These are phyloP conservation scores for Chalciporus piperatus DNA, from an alignment of 768 basidiomycete species.

Conservation along the genomic window DNA sequence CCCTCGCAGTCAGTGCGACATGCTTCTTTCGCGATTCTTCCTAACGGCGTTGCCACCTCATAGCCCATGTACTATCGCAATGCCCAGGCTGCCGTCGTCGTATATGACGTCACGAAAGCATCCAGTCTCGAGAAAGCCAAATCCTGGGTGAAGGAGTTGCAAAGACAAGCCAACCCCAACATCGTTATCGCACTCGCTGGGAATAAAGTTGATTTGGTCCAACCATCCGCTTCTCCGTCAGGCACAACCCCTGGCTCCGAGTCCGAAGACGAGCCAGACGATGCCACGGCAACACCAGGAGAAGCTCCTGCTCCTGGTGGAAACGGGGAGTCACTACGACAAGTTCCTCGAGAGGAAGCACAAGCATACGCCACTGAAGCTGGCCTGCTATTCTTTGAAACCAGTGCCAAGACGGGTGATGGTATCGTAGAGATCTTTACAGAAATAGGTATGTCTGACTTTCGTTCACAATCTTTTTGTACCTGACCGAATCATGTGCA, in stretches of 20 bases:
- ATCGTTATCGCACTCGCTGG: slow-evolving; percentile 98
- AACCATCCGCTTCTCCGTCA: slow-evolving; percentile 54
- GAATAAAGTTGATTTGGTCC: slow-evolving; percentile 93
- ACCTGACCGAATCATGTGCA: slow-evolving; percentile 25
- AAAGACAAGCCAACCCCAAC: slow-evolving; percentile 97
- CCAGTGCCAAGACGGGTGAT: slow-evolving; percentile 95
- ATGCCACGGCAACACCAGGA: slow-evolving; percentile 86
- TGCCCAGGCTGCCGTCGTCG: slow-evolving; percentile 96
- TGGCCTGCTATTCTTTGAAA: slow-evolving; percentile 95
- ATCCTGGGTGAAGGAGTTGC: slow-evolving; percentile 99
- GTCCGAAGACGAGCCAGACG: slow-evolving; percentile 86
- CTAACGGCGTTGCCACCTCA: slow-evolving; percentile 5
- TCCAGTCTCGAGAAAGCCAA: slow-evolving; percentile 97
- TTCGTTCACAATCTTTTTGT: neutral
- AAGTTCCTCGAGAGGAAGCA: slow-evolving; percentile 93
- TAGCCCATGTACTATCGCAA: slow-evolving; percentile 99
- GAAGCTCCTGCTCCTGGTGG: slow-evolving; percentile 52
- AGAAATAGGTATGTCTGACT: slow-evolving; percentile 75
- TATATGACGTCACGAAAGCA: slow-evolving; percentile 97
- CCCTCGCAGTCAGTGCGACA: slow-evolving; percentile 70
- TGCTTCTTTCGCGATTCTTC: slow-evolving; percentile 2
- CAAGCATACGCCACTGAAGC: slow-evolving; percentile 95
- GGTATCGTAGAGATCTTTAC: slow-evolving; percentile 97
- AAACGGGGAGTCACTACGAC: slow-evolving; percentile 72
- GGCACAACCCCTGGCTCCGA: slow-evolving; percentile 53